Base-by-base conservation (phyloP, 2,329 filamentous ascomycete genomes). In the Cryphonectria parasitica region DNA sequence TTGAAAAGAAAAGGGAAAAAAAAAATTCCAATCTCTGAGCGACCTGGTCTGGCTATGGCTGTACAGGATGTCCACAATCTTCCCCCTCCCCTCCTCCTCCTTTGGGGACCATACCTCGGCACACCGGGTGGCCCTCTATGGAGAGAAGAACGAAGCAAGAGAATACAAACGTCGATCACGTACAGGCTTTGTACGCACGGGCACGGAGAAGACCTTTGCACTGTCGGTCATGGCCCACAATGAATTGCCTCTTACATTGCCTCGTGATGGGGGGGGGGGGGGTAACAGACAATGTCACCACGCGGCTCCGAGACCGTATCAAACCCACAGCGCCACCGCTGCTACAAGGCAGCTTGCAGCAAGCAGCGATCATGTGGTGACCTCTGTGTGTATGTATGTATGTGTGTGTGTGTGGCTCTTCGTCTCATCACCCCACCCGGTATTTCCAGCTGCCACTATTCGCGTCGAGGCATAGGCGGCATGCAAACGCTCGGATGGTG, bases 401-500 rank as follows among this genome's bases (percentile, higher is more conserved):
- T 39, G 8, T 39, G 36, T 11, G 36, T 39, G 36, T 1, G 36
- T 39, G 36, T 39, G 36, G 19, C 45, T 52, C 34, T 34, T n/a
- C 19, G 45, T n/a, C 19, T 7, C 45, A 34, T 7, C 22, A 8
- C 8, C 8, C 45, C 45, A 7, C 22, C 45, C 8, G 45, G 5
- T 1, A 19, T 10, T 15, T 19, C n/a, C n/a, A 58, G 56, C 10
- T 62, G 17, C 28, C 28, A 19, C 52, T 68, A 39, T 49, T 58
- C 43, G 36, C 61, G 34, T 61, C 60, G 49, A 68, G 52, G 63
- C 61, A 62, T 34, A 64, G 61, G 52, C 66, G 61, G 68, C 39
- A 61, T 68, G 49, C 64, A 64, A 34, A 34, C 69, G 66, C 52
- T 64, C 66, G 52, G 66, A 62, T 66, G 52, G 62, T 69, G 68